Evolutionary conservation across 2,329 filamentous ascomycete species (phyloP).

Genomic region (Fusarium xyrophilum): DNA sequence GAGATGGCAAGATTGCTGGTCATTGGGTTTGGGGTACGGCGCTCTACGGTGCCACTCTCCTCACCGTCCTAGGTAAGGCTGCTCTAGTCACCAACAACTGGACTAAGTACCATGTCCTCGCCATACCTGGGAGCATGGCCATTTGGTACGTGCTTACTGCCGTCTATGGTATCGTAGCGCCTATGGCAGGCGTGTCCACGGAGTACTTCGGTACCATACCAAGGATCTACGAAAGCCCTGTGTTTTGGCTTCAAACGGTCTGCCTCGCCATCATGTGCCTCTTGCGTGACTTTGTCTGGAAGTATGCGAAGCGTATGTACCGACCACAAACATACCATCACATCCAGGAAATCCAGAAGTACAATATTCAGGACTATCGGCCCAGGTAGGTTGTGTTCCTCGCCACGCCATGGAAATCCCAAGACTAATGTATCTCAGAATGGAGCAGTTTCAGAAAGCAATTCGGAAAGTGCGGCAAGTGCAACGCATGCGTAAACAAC

Average conservation of each 20-base stretch:
- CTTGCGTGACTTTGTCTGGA: conserved; percentile 90
- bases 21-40: conserved; percentile 98
- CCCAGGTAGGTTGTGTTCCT: conserved; percentile 70
- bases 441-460: conserved; percentile 99
- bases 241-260: conserved; percentile 92
- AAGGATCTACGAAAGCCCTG: conserved; percentile 76
- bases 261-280: conserved; percentile 83
- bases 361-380: conserved; percentile 98
- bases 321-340: conserved; percentile 95
- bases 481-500: conserved; percentile 98
- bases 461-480: conserved; percentile 98
- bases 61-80: conserved; percentile 93
- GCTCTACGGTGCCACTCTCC: conserved; percentile 92
- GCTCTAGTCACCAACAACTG: conserved; percentile 95
- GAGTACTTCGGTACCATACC: conserved; percentile 89
- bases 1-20: conserved; percentile 81
- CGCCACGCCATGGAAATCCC: neutral
- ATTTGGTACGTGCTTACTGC: conserved; percentile 93
- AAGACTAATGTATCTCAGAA: conserved; percentile 59
- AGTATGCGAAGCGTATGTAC: conserved; percentile 98
- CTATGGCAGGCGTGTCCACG: conserved; percentile 77
- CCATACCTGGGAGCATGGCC: conserved; percentile 90
- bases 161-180: conserved; percentile 84
- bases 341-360: conserved; percentile 99
- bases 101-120: conserved; percentile 97